A percentile compares a stretch with the other conserved stretches of the same genome.
Evolutionary conservation across 164 flowering plant species (phyloP).

Genomic region (Chloranthus sessilifolius): DNA sequence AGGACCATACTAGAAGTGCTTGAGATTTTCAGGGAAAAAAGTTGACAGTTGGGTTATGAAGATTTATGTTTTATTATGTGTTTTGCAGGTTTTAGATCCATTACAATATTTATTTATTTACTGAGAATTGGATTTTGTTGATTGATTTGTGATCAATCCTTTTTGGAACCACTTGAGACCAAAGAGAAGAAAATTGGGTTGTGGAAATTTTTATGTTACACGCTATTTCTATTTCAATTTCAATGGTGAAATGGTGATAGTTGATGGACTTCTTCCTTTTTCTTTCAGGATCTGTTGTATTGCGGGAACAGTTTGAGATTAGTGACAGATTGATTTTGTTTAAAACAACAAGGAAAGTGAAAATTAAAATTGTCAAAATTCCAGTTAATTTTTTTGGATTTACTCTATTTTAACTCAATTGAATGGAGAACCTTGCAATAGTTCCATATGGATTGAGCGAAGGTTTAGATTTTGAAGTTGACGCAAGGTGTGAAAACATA

Average conservation of each 20-base stretch:
- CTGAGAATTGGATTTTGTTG: neutral
- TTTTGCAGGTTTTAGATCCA: neutral
- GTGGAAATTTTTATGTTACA: neutral
- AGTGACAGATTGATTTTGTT: no score
- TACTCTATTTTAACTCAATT: neutral
- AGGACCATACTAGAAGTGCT: neutral
- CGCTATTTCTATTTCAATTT: no score
- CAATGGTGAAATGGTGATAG: no score
- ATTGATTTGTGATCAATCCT: neutral
- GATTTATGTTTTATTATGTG: neutral
- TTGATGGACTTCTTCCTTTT: no score
- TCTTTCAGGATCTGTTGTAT: no score
- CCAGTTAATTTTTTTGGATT: neutral
- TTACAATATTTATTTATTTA: neutral
- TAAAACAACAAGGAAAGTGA: no score
- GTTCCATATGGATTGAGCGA: slow-evolving; percentile 13
- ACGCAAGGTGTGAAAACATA: slow-evolving; percentile 19
- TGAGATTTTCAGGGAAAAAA: neutral
- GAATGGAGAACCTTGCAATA: slow-evolving; percentile 18
- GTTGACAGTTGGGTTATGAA: neutral
- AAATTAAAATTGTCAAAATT: no score
- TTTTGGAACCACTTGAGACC: neutral
- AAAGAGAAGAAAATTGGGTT: neutral
- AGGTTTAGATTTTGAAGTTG: slow-evolving; percentile 29
- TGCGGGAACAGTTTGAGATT: no score